A percentile compares a stretch with the other conserved stretches of the same genome.
phyloP scores from a whole-genome alignment of 306 rosid species.

The Neltuma alba region DNA sequence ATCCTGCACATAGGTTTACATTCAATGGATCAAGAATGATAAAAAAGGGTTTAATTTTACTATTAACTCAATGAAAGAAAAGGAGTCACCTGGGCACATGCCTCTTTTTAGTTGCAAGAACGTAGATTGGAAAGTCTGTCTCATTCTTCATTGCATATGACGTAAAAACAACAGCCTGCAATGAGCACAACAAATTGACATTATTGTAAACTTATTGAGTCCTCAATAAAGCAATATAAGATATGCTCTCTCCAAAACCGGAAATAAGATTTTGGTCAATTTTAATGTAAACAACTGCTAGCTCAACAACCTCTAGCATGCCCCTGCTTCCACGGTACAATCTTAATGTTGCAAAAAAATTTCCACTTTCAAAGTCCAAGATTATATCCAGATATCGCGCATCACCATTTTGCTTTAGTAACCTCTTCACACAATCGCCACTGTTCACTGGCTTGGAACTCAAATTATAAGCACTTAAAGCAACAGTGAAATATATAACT shows the following conservation, averaged over 20 bases:
- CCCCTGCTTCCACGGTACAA: slow-evolving; percentile 83
- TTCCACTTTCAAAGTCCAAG: slow-evolving; percentile 82
- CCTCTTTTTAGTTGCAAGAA: slow-evolving; percentile 67
- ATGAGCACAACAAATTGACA: slow-evolving; percentile 38
- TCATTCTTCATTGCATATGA: slow-evolving; percentile 80
- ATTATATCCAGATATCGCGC: slow-evolving; percentile 66
- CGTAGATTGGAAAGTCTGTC: slow-evolving; percentile 66
- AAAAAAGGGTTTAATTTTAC: slow-evolving; percentile 3
- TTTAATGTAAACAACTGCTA: slow-evolving; percentile 26
- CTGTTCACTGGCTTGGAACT: slow-evolving; percentile 78
- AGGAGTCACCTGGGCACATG: slow-evolving; percentile 62
- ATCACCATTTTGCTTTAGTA: slow-evolving; percentile 68
- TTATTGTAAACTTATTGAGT: slow-evolving; percentile 27
- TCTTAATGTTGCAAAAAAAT: slow-evolving; percentile 70
- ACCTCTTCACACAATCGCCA: slow-evolving; percentile 80
- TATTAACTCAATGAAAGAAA: slow-evolving; percentile 26
- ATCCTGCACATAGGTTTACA: slow-evolving; percentile 56
- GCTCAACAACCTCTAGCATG: slow-evolving; percentile 73
- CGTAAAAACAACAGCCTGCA: slow-evolving; percentile 85
- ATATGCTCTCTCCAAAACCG: slow-evolving; percentile 26
- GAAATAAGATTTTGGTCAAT: slow-evolving; percentile 22
- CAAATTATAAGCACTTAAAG: slow-evolving; percentile 56
- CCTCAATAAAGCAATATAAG: background rate
- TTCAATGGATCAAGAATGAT: slow-evolving; percentile 28
- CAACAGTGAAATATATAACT: slow-evolving; percentile 67